Evolutionary conservation across 495 filamentous ascomycete species (phyloP), one percentile per base, ranked within the genome.

Genomic region (Aspergillus panamensis): DNA sequence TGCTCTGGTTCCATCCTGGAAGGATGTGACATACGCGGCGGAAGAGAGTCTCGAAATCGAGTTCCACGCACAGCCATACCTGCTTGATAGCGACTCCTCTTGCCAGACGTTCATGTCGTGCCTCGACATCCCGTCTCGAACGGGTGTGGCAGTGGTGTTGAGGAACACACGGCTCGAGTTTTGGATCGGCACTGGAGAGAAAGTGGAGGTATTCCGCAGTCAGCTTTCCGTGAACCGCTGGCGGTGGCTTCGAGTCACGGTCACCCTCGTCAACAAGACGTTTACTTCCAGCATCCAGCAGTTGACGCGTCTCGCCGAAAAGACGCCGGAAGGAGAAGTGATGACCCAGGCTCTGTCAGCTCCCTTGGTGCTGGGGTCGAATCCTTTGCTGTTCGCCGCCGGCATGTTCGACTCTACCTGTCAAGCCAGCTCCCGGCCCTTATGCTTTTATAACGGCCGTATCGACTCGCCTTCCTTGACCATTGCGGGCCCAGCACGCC

Each of bases 401-500:
- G 33, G 33, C 33, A 35, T 35, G 33, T 35, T 35, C 33, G 33
- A 35, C 33, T 35, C 33, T 1, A 3, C 33, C 3, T 8, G 33
- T 1, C 33, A 35, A 35, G 33, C 1, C 13, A 35, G 8, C 33
- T 35, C 33, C 33, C 8, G 13, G 3, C 33, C 33, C 8, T 35
- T 13, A 35, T 35, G 33, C 6, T 40, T 52, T n/a, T 52, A 39
- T 19, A 52, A 52, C 32, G 50, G 50, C 16, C 50, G 50, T 20
- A 21, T 52, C 12, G 50, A 40, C 17, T 52, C 50, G 14, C 50
- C 33, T 13, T 35, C 33, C 3, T 35, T 35, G 8, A 3, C 33
- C 8, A 3, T 35, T 13, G 13, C 33, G 13, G 33, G 33, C 1
- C 3, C 3, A 35, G 8, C 33, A 13, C 33, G 33, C 1, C 1